These are phyloP conservation scores for Tilletia setariae DNA, from an alignment of 1,284 basidiomycete species.

Conservation along the genomic window DNA sequence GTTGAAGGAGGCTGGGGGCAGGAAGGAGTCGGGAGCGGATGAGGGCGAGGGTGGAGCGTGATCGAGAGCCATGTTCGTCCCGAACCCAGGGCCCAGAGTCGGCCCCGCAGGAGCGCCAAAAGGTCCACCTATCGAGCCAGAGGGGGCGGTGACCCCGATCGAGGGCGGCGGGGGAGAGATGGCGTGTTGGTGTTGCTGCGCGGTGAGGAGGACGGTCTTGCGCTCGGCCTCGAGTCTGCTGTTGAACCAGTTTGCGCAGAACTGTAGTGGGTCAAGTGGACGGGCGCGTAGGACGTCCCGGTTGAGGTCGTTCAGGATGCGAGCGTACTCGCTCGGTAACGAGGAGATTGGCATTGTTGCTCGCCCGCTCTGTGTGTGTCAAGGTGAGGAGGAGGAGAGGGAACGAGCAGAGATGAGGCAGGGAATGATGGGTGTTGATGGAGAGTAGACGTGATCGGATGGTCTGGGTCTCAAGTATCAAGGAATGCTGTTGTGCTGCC, in stretches of 20 bases:
- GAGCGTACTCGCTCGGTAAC: conserved; percentile 45
- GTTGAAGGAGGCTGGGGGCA: conserved; percentile 64
- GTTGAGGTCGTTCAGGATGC: conserved; percentile 75
- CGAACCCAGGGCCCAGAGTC: too few species aligned
- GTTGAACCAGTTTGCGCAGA: conserved; percentile 94
- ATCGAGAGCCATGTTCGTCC: conserved; percentile 14
- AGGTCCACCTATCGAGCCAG: background rate
- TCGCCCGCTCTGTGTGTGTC: background rate
- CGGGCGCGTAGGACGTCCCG: conserved; percentile 79
- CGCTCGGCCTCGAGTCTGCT: conserved; percentile 77
- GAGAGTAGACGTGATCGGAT: background rate
- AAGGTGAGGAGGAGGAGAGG: background rate
- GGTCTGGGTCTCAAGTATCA: too few species aligned
- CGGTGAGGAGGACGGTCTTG: conserved; percentile 35
- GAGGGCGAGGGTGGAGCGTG: background rate
- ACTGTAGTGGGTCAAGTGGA: conserved; percentile 85
- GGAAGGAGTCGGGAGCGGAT: conserved; percentile 9
- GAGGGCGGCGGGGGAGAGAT: background rate
- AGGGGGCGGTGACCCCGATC: background rate
- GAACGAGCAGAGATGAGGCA: too few species aligned
- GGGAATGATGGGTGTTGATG: background rate
- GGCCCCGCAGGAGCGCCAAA: background rate
- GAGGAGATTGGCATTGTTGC: conserved; percentile 6
- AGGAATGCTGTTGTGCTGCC: too few species aligned
- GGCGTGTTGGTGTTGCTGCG: background rate